phyloP scores from a whole-genome alignment of 371 early-diverging fungal genomes.

The Mortierella sp. region DNA sequence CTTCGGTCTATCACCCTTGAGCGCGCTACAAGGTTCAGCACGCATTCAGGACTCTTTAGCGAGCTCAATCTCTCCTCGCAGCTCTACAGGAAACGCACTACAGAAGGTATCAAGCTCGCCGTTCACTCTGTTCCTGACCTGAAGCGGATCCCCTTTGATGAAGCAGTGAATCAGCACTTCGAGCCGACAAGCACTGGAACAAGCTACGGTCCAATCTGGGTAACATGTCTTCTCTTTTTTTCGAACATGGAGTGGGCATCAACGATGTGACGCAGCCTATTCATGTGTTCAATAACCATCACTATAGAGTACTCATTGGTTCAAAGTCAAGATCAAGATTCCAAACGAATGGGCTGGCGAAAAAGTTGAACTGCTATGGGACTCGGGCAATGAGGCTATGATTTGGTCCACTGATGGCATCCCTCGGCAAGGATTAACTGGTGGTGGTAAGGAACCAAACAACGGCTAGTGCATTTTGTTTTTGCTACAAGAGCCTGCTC shows the following conservation, averaged over 20 bases:
- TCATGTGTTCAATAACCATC: background rate
- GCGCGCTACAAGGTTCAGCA: slow-evolving; percentile 32
- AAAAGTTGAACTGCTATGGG: slow-evolving; percentile 81
- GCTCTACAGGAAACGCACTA: slow-evolving; percentile 23
- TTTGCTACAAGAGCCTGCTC: too few relatives aligned
- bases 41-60: slow-evolving; percentile 10
- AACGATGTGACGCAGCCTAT: slow-evolving; percentile 14
- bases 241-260: background rate
- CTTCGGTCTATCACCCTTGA: slow-evolving; percentile 43
- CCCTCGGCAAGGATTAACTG: slow-evolving; percentile 91
- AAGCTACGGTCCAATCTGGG: slow-evolving; percentile 89
- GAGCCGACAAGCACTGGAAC: slow-evolving; percentile 73
- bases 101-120: slow-evolving; percentile 46
- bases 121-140: slow-evolving; percentile 85
- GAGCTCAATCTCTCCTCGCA: slow-evolving; percentile 42
- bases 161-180: slow-evolving; percentile 82
- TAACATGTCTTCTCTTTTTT: slow-evolving; percentile 48
- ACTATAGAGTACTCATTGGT: slow-evolving; percentile 90
- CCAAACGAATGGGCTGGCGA: slow-evolving; percentile 75
- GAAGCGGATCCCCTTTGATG: slow-evolving; percentile 83
- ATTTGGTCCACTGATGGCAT: slow-evolving; percentile 86
- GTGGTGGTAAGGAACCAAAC: slow-evolving; percentile 65
- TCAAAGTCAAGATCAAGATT: slow-evolving; percentile 71
- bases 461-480: background rate
- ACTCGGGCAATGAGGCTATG: slow-evolving; percentile 89